Percentiles rank a stretch among this genome's conserved stretches.
These are phyloP conservation scores for Hypomontagnella monticulosa DNA, from an alignment of 495 filamentous ascomycete genomes.

Conservation along the genomic window DNA sequence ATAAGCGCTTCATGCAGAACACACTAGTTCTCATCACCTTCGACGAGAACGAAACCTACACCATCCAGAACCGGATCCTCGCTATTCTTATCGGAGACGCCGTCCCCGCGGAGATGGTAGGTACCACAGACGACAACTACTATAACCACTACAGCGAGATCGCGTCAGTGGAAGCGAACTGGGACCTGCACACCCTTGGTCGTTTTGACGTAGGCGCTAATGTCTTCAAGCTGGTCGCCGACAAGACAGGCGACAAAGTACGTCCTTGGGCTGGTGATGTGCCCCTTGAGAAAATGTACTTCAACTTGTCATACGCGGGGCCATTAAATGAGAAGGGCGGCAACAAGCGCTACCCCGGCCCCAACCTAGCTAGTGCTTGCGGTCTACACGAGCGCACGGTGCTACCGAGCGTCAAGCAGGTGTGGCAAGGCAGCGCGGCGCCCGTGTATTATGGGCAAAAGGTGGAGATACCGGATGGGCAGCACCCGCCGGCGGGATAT, in stretches of 20 bases:
- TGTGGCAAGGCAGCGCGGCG: conserved; percentile 47
- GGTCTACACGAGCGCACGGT: conserved; percentile 50
- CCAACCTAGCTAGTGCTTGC: conserved; percentile 44
- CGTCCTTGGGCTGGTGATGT: conserved; percentile 47
- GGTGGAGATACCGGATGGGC: conserved; percentile 55
- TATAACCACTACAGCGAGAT: conserved; percentile 79
- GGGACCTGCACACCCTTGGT: conserved; percentile 55
- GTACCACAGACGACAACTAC: conserved; percentile 71
- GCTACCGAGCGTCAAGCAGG: conserved; percentile 48
- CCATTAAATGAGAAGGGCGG: conserved; percentile 50
- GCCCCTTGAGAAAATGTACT: conserved; percentile 49
- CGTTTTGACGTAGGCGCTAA: conserved; percentile 66
- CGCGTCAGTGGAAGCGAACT: conserved; percentile 72
- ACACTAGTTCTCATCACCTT: conserved; percentile 75
- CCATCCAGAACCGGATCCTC: conserved; percentile 63
- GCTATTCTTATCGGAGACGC: conserved; percentile 73
- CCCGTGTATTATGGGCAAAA: conserved; percentile 53
- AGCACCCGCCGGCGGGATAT: conserved; percentile 51
- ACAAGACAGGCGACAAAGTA: conserved; percentile 52
- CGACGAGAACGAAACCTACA: conserved; percentile 71
- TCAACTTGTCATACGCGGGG: conserved; percentile 61
- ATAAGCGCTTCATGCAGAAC: conserved; percentile 73
- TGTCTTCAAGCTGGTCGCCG: conserved; percentile 59
- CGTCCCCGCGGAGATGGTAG: conserved; percentile 64
- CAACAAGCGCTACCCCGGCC: conserved; percentile 47